A percentile compares a stretch with the other conserved stretches of the same genome.
These are phyloP conservation scores for Gaertneriomyces semiglobifer DNA, from an alignment of 192 early-diverging fungal species.

Conservation along the genomic window DNA sequence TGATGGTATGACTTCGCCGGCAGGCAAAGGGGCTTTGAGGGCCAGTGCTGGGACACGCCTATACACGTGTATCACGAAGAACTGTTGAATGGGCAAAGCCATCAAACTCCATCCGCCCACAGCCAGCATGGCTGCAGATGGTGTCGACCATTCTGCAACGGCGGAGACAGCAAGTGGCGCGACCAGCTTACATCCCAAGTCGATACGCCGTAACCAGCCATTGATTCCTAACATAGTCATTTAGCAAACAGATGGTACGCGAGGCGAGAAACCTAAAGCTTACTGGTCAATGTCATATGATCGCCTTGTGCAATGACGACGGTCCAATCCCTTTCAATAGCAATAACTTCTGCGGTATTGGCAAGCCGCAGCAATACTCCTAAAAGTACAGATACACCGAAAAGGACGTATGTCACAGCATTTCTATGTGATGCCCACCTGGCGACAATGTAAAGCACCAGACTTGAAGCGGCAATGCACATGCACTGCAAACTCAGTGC, in stretches of 20 bases:
- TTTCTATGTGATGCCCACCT: slow-evolving; percentile 8
- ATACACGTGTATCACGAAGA: slow-evolving; percentile 24
- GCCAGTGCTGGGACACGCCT: slow-evolving; percentile 18
- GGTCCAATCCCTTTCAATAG: slow-evolving; percentile 46
- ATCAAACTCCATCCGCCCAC: slow-evolving; percentile 20
- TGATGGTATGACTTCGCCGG: not conserved
- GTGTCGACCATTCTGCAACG: slow-evolving; percentile 24
- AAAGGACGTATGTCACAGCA: slow-evolving; percentile 15
- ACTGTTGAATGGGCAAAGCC: slow-evolving; percentile 33
- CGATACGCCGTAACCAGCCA: slow-evolving; percentile 35
- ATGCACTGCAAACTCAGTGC: slow-evolving; percentile 39
- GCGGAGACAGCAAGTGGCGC: slow-evolving; percentile 40
- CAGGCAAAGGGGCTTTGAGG: not conserved
- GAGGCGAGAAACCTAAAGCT: not conserved
- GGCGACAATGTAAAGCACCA: slow-evolving; percentile 25
- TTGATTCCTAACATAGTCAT: slow-evolving; percentile 27
- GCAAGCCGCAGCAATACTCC: slow-evolving; percentile 35
- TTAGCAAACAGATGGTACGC: not conserved
- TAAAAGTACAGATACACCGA: slow-evolving; percentile 9
- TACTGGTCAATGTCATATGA: not conserved
- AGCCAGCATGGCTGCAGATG: slow-evolving; percentile 25
- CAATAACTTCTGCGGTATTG: slow-evolving; percentile 34
- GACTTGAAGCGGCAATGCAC: slow-evolving; percentile 32
- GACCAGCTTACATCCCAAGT: slow-evolving; percentile 41
- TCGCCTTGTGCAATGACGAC: slow-evolving; percentile 27